These are phyloP conservation scores for Botrytis cinerea DNA, from an alignment of 2,329 filamentous ascomycete genomes.

Conservation along the genomic window DNA sequence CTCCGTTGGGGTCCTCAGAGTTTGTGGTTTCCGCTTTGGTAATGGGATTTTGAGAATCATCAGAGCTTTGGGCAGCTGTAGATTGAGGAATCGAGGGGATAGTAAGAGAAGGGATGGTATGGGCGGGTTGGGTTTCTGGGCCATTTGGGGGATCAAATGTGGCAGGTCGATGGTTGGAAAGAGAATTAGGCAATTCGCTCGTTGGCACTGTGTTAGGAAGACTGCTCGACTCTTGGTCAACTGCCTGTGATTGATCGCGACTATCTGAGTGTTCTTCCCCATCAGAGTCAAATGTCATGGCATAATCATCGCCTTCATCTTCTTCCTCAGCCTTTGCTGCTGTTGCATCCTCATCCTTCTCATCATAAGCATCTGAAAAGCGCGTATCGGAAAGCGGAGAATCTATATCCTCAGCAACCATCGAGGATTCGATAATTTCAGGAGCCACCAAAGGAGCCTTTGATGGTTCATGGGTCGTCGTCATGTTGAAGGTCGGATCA, in stretches of 20 bases:
- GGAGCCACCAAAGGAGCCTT: slow-evolving; percentile 19
- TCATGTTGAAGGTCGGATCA: slow-evolving; percentile 71
- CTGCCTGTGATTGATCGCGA: slow-evolving; percentile 40
- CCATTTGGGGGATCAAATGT: slow-evolving; percentile 29
- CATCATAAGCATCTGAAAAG: slow-evolving; percentile 43
- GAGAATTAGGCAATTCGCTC: slow-evolving; percentile 28
- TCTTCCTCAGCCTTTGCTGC: slow-evolving; percentile 29
- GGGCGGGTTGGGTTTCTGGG: slow-evolving; percentile 32
- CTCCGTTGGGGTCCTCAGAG: slow-evolving; percentile 39
- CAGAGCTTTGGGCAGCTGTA: slow-evolving; percentile 30
- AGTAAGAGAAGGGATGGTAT: slow-evolving; percentile 31
- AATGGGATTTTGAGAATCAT: slow-evolving; percentile 26
- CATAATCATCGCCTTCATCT: slow-evolving; percentile 43
- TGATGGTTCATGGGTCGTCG: slow-evolving; percentile 51
- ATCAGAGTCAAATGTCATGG: slow-evolving; percentile 44
- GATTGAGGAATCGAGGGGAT: slow-evolving; percentile 28
- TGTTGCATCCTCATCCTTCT: slow-evolving; percentile 35
- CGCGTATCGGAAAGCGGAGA: slow-evolving; percentile 37
- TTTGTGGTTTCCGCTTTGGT: slow-evolving; percentile 30
- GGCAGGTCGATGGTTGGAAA: slow-evolving; percentile 29
- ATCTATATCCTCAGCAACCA: slow-evolving; percentile 20
- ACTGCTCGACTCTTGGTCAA: slow-evolving; percentile 37
- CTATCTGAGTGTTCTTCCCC: slow-evolving; percentile 41
- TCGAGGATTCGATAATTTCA: slow-evolving; percentile 14
- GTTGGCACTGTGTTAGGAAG: slow-evolving; percentile 35